Base-by-base conservation (phyloP, 257 asterid species). In the Solanum commersonii region DNA sequence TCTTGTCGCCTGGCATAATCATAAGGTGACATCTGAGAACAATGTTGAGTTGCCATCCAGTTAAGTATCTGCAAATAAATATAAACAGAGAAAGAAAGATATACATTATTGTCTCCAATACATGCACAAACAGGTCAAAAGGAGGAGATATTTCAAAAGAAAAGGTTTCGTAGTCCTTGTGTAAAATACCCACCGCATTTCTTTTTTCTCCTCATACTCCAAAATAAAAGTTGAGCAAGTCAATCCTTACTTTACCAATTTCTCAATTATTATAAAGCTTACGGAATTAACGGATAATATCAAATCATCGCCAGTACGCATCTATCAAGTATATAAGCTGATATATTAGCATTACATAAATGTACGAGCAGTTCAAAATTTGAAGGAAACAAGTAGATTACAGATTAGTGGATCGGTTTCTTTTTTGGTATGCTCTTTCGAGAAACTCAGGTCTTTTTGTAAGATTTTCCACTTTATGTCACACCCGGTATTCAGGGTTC, bases 21-120 rank as follows among this genome's bases (percentile, higher is more conserved):
- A 83, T 86, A 20, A 60, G 78, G 60, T 22, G 65, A 82, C 84
- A 91, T 87, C 27, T n/a, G 71, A 31, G 86, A 81, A 46, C 87
- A 68, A 44, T 87, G 89, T 63, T 42, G 90, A 33, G 84, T 68
- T 72, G 87, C 92, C 90, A 91, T 90, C 93, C 93, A 90, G 0
- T 67, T 73, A 27, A 91, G 74, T 46, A 90, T 87, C 93, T 90
- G 87, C 18, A 83, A 29, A 86, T 6, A 63, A 37, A 73, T 71
- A 31, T 71, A 20, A 73, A 73, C 3, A 20, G 8, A 78, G 63
- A 38, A 87, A n/a, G 4, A 27, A 59, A 25, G 11, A 78, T 13
- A 73, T 10, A 83, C 85, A 49, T 49, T 73, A 23, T 6, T n/a
- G 33, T n/a, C 27, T 31, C 25, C 25, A 3, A 29, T 42, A n/a